Conservation (phyloP, 1,284 basidiomycete species). For the Naganishia sp. region DNA sequence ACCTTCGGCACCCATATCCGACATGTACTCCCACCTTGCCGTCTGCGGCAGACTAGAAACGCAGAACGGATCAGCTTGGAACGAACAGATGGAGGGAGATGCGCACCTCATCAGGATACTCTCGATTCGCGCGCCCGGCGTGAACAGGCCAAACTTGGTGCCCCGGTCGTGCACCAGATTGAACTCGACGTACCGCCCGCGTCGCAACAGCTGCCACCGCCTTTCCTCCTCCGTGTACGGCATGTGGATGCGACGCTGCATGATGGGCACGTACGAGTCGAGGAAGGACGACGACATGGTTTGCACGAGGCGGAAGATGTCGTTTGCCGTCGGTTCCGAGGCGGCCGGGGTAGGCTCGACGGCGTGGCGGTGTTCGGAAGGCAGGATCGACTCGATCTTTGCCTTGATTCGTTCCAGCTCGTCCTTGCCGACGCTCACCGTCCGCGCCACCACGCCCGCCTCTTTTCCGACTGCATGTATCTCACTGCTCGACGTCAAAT, state of each 20-base stretch:
- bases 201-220: slow-evolving; percentile 84
- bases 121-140: slow-evolving; percentile 87
- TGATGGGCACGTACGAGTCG: slow-evolving; percentile 84
- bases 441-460: slow-evolving; percentile 1
- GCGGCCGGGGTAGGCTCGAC: background rate
- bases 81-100: background rate
- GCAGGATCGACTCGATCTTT: slow-evolving; percentile 25
- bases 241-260: slow-evolving; percentile 61
- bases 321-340: slow-evolving; percentile 56
- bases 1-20: slow-evolving; percentile 68
- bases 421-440: background rate
- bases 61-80: background rate
- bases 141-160: slow-evolving; percentile 76
- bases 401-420: slow-evolving; percentile 22
- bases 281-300: slow-evolving; percentile 74
- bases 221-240: slow-evolving; percentile 66
- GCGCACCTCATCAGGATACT: slow-evolving; percentile 80
- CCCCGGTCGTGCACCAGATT: slow-evolving; percentile 80
- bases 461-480: slow-evolving; percentile 37
- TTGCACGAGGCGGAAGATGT: slow-evolving; percentile 75
- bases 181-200: slow-evolving; percentile 92
- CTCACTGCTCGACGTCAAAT: slow-evolving; percentile 59
- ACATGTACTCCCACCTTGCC: slow-evolving; percentile 92
- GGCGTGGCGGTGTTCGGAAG: background rate
- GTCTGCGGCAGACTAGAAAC: slow-evolving; percentile 68